These are phyloP conservation scores for Fraxinus excelsior DNA, from an alignment of 257 asterid genomes.

Conservation along the genomic window DNA sequence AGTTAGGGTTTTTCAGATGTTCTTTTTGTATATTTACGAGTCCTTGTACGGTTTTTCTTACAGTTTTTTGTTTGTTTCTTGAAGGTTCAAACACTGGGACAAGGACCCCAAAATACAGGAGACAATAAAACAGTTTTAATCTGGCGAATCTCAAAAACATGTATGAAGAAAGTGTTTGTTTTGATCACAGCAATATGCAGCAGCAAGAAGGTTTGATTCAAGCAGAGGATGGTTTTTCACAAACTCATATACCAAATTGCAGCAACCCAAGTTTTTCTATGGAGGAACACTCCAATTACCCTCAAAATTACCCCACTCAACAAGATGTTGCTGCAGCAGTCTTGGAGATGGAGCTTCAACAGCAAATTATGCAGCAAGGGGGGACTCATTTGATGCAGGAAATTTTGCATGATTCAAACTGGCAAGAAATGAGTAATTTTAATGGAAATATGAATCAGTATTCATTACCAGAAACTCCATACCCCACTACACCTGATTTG, in stretches of 20 bases:
- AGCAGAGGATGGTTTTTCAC: slow-evolving; percentile 50
- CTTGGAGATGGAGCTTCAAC: slow-evolving; percentile 70
- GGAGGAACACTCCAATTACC: slow-evolving; percentile 41
- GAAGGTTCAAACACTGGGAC: slow-evolving; percentile 27
- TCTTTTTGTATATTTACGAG: neutral
- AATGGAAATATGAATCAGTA: slow-evolving; percentile 25
- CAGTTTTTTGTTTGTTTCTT: slow-evolving; percentile 21
- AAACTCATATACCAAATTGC: slow-evolving; percentile 38
- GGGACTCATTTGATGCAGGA: slow-evolving; percentile 31
- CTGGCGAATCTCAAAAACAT: slow-evolving; percentile 30
- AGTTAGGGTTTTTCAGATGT: slow-evolving; percentile 24
- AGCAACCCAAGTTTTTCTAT: slow-evolving; percentile 40
- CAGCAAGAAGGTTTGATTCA: slow-evolving; percentile 39
- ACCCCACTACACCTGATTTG: slow-evolving; percentile 52
- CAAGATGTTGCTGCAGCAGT: slow-evolving; percentile 44
- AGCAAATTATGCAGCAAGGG: slow-evolving; percentile 33
- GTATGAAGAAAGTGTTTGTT: slow-evolving; percentile 56
- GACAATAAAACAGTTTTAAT: slow-evolving; percentile 22
- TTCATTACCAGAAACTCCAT: slow-evolving; percentile 36
- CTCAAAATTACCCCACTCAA: slow-evolving; percentile 27
- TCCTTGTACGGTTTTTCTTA: slow-evolving; percentile 24
- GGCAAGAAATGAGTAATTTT: slow-evolving; percentile 50
- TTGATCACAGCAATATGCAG: slow-evolving; percentile 49
- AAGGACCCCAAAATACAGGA: slow-evolving; percentile 23
- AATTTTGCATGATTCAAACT: slow-evolving; percentile 38